Conservation (phyloP, 305 asterid species). For the Coffea humblotiana region DNA sequence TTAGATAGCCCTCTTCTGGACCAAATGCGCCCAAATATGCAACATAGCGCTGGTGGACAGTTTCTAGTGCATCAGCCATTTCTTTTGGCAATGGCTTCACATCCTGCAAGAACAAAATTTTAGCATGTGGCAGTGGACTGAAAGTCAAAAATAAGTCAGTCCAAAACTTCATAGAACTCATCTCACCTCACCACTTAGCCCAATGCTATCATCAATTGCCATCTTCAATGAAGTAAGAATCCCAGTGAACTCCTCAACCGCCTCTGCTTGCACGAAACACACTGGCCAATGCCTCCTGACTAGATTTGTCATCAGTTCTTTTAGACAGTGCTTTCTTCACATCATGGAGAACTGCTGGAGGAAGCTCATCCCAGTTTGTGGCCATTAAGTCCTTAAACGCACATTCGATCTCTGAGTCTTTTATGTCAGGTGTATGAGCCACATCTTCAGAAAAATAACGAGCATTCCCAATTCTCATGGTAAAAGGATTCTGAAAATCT, state of each 20-base stretch:
- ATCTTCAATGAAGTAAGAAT: conserved; percentile 70
- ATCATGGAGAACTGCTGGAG: conserved; percentile 53
- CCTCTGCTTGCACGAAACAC: conserved; percentile 81
- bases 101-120: conserved; percentile 45
- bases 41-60: conserved; percentile 60
- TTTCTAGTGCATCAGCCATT: conserved; percentile 55
- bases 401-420: conserved; percentile 59
- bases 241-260: conserved; percentile 85
- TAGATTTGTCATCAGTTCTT: conserved; percentile 68
- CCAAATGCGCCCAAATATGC: conserved; percentile 77
- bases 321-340: conserved; percentile 67
- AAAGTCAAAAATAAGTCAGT: conserved; percentile 4
- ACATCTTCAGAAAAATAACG: conserved; percentile 68
- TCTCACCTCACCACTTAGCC: conserved; percentile 84
- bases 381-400: conserved; percentile 90
- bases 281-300: conserved; percentile 67
- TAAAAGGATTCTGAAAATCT: conserved; percentile 48
- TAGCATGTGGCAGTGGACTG: conserved; percentile 19
- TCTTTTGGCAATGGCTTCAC: conserved; percentile 85
- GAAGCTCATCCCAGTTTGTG: conserved; percentile 70
- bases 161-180: conserved; percentile 11
- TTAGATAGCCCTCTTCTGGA: conserved; percentile 76
- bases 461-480: conserved; percentile 42
- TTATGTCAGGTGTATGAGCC: conserved; percentile 56
- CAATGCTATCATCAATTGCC: conserved; percentile 86